Evolutionary conservation across 805 yeast genomes (phyloP).

Genomic region (Alloascoidea africana): DNA sequence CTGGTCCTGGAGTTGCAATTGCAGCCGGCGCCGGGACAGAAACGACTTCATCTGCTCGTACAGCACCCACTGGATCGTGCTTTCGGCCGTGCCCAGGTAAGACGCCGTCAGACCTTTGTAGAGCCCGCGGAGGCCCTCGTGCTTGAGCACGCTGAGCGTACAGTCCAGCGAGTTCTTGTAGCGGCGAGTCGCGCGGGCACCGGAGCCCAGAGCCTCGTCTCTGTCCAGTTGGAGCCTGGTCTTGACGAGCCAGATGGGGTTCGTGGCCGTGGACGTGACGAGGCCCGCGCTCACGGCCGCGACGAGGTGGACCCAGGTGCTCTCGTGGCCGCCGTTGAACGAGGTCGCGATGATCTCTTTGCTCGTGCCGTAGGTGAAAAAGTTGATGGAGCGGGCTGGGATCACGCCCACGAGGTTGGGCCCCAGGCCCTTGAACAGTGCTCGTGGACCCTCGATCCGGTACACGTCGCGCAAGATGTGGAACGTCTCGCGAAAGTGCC

Average conservation of each 20-base stretch:
- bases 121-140: slow-evolving; percentile 70
- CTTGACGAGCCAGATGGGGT: slow-evolving; percentile 95
- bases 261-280: slow-evolving; percentile 89
- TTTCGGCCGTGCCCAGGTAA: slow-evolving; percentile 83
- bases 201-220: slow-evolving; percentile 23
- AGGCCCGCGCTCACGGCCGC: slow-evolving; percentile 90
- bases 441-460: slow-evolving; percentile 63
- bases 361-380: slow-evolving; percentile 91
- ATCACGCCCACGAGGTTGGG: slow-evolving; percentile 96
- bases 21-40: slow-evolving; percentile 30
- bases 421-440: slow-evolving; percentile 88
- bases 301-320: slow-evolving; percentile 69
- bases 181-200: slow-evolving; percentile 22
- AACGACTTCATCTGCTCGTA: slow-evolving; percentile 85
- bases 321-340: slow-evolving; percentile 63
- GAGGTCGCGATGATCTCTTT: slow-evolving; percentile 56
- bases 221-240: slow-evolving; percentile 89
- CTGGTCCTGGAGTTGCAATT: slow-evolving; percentile 18
- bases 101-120: slow-evolving; percentile 92
- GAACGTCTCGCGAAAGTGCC: slow-evolving; percentile 76
- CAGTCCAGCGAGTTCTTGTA: slow-evolving; percentile 86
- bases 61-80: slow-evolving; percentile 90
- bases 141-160: slow-evolving; percentile 43
- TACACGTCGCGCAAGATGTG: slow-evolving; percentile 56
- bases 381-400: slow-evolving; percentile 94